A percentile compares a stretch with the other conserved stretches of the same genome.
Conservation (phyloP, 2,329 filamentous ascomycete species). For the Allantophomopsis cytisporea region DNA sequence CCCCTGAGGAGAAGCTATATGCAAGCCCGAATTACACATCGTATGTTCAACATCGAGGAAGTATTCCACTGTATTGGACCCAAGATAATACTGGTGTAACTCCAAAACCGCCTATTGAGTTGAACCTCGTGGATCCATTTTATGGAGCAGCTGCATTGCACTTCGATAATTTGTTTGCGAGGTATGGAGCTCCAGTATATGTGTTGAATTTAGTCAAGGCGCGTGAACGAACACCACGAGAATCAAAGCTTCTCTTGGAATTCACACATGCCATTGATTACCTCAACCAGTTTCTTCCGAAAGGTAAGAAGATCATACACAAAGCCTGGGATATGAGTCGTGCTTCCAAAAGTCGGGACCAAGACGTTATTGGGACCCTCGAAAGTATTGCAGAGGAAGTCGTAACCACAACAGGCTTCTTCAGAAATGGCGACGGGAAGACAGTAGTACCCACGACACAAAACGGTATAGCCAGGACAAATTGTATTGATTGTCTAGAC, state of each 20-base stretch:
- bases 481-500: slow-evolving; percentile 96
- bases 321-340: slow-evolving; percentile 98
- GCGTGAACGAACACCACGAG: slow-evolving; percentile 74
- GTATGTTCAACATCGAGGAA: slow-evolving; percentile 91
- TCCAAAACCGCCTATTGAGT: slow-evolving; percentile 89
- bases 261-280: slow-evolving; percentile 82
- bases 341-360: slow-evolving; percentile 79
- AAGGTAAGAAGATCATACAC: slow-evolving; percentile 76
- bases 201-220: slow-evolving; percentile 85
- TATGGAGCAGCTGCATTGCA: slow-evolving; percentile 87
- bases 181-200: slow-evolving; percentile 87
- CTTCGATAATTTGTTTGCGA: slow-evolving; percentile 86
- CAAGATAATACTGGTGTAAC: slow-evolving; percentile 92
- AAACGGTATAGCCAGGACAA: slow-evolving; percentile 86
- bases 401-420: slow-evolving; percentile 77
- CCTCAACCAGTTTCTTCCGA: slow-evolving; percentile 84
- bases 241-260: slow-evolving; percentile 80
- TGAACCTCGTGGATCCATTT: slow-evolving; percentile 93
- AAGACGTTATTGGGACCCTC: slow-evolving; percentile 87
- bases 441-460: slow-evolving; percentile 58
- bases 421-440: slow-evolving; percentile 73
- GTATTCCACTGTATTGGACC: slow-evolving; percentile 94
- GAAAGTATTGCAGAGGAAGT: slow-evolving; percentile 85
- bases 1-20: slow-evolving; percentile 72
- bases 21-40: slow-evolving; percentile 88